A percentile compares a stretch with the other conserved stretches of the same genome.
phyloP scores from a whole-genome alignment of 345 rosid species.

The Hibiscus mutabilis region DNA sequence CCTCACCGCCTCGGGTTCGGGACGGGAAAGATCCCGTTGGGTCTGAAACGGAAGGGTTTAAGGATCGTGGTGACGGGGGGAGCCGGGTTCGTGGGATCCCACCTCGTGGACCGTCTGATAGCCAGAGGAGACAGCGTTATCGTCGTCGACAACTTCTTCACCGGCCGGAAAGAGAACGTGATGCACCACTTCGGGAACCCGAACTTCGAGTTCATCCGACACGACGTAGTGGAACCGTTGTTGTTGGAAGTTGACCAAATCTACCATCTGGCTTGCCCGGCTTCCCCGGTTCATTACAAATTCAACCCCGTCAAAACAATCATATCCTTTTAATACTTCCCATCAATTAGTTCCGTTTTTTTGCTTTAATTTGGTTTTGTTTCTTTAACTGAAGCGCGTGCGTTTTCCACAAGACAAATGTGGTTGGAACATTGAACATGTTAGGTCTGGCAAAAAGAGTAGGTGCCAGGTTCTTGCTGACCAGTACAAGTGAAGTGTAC shows the following conservation, averaged over 20 bases:
- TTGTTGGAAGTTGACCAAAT: constrained; percentile 95
- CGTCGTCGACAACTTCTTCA: constrained; percentile 94
- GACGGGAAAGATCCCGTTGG: constrained; percentile 80
- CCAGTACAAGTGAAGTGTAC: constrained; percentile 96
- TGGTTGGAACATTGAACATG: constrained; percentile 94
- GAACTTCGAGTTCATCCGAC: constrained; percentile 81
- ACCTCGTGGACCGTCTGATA: constrained; percentile 84
- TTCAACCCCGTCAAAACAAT: constrained; percentile 95
- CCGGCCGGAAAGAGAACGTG: constrained; percentile 92
- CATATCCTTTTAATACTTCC: too few relatives aligned
- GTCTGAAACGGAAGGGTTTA: constrained; percentile 67
- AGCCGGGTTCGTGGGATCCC: constrained; percentile 97
- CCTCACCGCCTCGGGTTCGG: constrained; percentile 25
- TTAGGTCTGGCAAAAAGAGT: constrained; percentile 89
- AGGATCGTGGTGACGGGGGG: constrained; percentile 94
- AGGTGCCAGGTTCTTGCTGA: constrained; percentile 78
- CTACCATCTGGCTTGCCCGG: constrained; percentile 97
- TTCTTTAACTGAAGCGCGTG: neutral
- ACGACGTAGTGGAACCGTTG: constrained; percentile 91
- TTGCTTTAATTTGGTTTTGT: too few relatives aligned
- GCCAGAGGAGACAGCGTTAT: constrained; percentile 90
- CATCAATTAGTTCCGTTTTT: too few relatives aligned
- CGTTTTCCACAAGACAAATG: constrained; percentile 62
- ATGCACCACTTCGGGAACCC: constrained; percentile 96
- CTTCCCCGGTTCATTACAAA: constrained; percentile 97